phyloP scores from a whole-genome alignment of 2,329 filamentous ascomycete genomes.

The Cytospora piceicola region DNA sequence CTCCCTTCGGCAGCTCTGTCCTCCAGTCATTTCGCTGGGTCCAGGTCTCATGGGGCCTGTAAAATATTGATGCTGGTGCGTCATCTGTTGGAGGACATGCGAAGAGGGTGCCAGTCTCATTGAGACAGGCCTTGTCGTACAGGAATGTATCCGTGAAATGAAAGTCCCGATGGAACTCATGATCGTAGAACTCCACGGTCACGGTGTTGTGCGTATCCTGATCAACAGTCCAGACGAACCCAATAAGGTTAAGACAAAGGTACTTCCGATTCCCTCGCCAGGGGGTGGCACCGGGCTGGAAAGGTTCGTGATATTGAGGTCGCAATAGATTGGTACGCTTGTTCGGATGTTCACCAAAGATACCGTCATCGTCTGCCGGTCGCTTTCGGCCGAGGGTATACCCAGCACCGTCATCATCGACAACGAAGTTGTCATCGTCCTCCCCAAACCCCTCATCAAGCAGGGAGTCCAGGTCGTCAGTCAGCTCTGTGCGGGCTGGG shows the following conservation, averaged over 20 bases:
- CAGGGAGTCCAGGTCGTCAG: slow-evolving; percentile 81
- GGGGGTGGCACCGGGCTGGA: slow-evolving; percentile 92
- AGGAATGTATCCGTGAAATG: slow-evolving; percentile 96
- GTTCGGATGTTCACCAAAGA: slow-evolving; percentile 46
- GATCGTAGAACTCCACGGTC: slow-evolving; percentile 96
- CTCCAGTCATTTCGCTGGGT: slow-evolving; percentile 89
- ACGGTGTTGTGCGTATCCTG: slow-evolving; percentile 93
- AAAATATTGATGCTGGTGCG: slow-evolving; percentile 81
- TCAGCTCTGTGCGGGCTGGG: slow-evolving; percentile 26
- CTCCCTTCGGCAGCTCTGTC: slow-evolving; percentile 83
- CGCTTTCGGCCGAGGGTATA: slow-evolving; percentile 70
- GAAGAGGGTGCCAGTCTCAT: slow-evolving; percentile 83
- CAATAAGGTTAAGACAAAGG: slow-evolving; percentile 88
- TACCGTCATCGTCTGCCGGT: slow-evolving; percentile 57
- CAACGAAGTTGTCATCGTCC: slow-evolving; percentile 79
- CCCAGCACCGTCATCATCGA: slow-evolving; percentile 93
- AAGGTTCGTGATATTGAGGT: slow-evolving; percentile 77
- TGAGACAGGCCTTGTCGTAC: slow-evolving; percentile 94
- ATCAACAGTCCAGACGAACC: slow-evolving; percentile 95
- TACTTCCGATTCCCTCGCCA: slow-evolving; percentile 96
- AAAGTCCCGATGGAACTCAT: slow-evolving; percentile 88
- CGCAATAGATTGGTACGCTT: slow-evolving; percentile 56
- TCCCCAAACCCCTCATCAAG: slow-evolving; percentile 59
- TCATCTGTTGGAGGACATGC: slow-evolving; percentile 72
- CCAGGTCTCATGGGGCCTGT: slow-evolving; percentile 96